Evolutionary conservation across 108 stramenopile genomes (phyloP).

Genomic region (Nitzschia inconspicua): DNA sequence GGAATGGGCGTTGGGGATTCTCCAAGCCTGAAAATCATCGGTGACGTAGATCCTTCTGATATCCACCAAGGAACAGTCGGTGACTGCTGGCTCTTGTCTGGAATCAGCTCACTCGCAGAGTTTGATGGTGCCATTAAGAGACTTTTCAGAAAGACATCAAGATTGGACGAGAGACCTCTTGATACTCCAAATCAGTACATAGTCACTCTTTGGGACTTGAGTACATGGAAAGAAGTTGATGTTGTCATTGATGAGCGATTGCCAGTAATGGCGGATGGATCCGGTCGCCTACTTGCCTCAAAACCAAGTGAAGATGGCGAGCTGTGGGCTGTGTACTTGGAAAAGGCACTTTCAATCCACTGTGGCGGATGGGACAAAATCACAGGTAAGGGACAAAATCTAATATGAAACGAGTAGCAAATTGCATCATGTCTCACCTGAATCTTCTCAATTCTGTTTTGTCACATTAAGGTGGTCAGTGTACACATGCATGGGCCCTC

Average conservation of each 20-base stretch:
- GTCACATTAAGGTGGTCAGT: slow-evolving; percentile 32
- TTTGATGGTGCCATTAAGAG: slow-evolving; percentile 48
- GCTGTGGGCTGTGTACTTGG: slow-evolving; percentile 38
- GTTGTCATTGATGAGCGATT: slow-evolving; percentile 40
- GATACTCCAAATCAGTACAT: slow-evolving; percentile 33
- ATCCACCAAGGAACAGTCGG: slow-evolving; percentile 35
- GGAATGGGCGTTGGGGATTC: slow-evolving; percentile 39
- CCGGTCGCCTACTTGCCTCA: slow-evolving; percentile 27
- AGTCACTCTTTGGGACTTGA: slow-evolving; percentile 32
- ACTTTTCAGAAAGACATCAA: slow-evolving; percentile 36
- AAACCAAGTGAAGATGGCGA: slow-evolving; percentile 39
- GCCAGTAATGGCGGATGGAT: slow-evolving; percentile 19
- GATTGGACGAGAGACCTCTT: slow-evolving; percentile 24
- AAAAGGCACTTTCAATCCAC: slow-evolving; percentile 43
- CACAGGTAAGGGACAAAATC: background rate
- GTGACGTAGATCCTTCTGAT: slow-evolving; percentile 36
- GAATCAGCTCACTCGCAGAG: slow-evolving; percentile 35
- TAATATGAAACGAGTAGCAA: background rate
- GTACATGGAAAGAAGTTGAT: slow-evolving; percentile 36
- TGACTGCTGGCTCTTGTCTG: slow-evolving; percentile 43
- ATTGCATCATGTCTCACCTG: background rate
- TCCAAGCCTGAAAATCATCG: slow-evolving; percentile 31
- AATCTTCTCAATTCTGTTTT: background rate
- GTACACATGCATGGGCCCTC: slow-evolving; percentile 43
- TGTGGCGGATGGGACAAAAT: slow-evolving; percentile 32